Percentiles rank a stretch among this genome's conserved stretches.
phyloP scores from a whole-genome alignment of 2,329 filamentous ascomycete species.

The Arthrobotrys sinensis region DNA sequence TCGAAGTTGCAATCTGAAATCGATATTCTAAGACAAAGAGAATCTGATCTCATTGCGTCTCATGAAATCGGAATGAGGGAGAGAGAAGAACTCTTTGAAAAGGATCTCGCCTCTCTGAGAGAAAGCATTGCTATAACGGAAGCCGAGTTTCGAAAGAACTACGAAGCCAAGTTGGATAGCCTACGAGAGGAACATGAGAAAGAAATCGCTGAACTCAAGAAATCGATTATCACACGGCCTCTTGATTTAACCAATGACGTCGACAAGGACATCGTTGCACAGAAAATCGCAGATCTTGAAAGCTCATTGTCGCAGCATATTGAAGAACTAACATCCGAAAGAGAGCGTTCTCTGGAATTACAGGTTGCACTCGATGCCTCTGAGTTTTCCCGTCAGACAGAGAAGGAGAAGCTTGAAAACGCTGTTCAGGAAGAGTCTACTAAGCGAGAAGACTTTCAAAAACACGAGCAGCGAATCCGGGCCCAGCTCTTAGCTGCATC shows the following conservation, averaged over 20 bases:
- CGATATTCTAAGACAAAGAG: constrained; percentile 37
- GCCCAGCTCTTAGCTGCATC: constrained; percentile 55
- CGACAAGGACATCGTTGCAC: constrained; percentile 56
- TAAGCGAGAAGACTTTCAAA: constrained; percentile 58
- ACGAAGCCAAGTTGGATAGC: constrained; percentile 52
- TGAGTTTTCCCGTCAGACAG: constrained; percentile 54
- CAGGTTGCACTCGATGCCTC: constrained; percentile 60
- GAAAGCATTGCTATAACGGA: constrained; percentile 55
- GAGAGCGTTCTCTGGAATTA: constrained; percentile 55
- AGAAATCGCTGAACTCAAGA: constrained; percentile 51
- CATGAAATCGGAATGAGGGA: constrained; percentile 46
- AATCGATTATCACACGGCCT: constrained; percentile 53
- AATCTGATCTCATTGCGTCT: constrained; percentile 40
- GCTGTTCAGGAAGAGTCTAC: constrained; percentile 50
- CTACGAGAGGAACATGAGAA: constrained; percentile 50
- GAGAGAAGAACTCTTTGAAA: constrained; percentile 54
- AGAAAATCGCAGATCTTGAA: constrained; percentile 56
- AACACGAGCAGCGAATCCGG: constrained; percentile 57
- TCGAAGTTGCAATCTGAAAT: constrained; percentile 42
- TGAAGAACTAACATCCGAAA: constrained; percentile 47
- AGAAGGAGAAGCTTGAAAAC: constrained; percentile 54
- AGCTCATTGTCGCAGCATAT: constrained; percentile 51
- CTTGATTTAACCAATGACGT: constrained; percentile 50
- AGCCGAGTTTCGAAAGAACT: constrained; percentile 56
- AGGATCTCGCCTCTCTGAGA: constrained; percentile 40